Conservation (phyloP, 352 stramenopile species). For the Globisporangium spiculum region DNA sequence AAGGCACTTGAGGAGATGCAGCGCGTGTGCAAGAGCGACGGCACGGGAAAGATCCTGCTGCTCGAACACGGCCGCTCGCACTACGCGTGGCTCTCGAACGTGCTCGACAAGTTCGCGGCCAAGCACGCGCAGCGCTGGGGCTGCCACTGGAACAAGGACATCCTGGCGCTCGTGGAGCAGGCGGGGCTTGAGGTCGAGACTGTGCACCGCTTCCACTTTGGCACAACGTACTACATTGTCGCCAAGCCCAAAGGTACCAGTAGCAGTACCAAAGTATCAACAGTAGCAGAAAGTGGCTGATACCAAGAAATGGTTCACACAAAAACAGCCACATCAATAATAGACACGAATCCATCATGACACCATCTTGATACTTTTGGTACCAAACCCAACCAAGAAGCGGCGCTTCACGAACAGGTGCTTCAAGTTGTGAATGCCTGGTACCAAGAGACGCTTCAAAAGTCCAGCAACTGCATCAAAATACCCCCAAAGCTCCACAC, state of each 20-base stretch:
- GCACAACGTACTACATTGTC: slow-evolving; percentile 92
- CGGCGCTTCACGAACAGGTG: not conserved
- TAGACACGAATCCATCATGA: not conserved
- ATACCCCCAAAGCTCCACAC: not conserved
- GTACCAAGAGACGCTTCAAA: not conserved
- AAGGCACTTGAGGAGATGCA: slow-evolving; percentile 90
- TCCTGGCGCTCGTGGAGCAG: slow-evolving; percentile 82
- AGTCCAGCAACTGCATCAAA: too few relatives aligned
- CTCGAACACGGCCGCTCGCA: slow-evolving; percentile 93
- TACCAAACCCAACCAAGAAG: not conserved
- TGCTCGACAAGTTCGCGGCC: slow-evolving; percentile 93
- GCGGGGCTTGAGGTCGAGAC: slow-evolving; percentile 86
- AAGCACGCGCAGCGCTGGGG: slow-evolving; percentile 93
- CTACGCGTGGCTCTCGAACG: slow-evolving; percentile 86
- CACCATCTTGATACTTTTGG: not conserved
- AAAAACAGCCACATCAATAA: not conserved
- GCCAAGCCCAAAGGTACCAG: slow-evolving; percentile 33
- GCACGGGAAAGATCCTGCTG: slow-evolving; percentile 83
- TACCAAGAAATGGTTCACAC: not conserved
- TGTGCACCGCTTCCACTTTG: slow-evolving; percentile 92
- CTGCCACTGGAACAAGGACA: slow-evolving; percentile 96
- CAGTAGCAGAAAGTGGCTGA: not conserved
- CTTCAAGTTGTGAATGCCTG: not conserved
- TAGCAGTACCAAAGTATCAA: not conserved
- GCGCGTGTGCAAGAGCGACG: slow-evolving; percentile 84